A percentile compares a stretch with the other conserved stretches of the same genome.
These are phyloP conservation scores for Coprinopsis cinerea DNA, from an alignment of 768 basidiomycete species.

Conservation along the genomic window DNA sequence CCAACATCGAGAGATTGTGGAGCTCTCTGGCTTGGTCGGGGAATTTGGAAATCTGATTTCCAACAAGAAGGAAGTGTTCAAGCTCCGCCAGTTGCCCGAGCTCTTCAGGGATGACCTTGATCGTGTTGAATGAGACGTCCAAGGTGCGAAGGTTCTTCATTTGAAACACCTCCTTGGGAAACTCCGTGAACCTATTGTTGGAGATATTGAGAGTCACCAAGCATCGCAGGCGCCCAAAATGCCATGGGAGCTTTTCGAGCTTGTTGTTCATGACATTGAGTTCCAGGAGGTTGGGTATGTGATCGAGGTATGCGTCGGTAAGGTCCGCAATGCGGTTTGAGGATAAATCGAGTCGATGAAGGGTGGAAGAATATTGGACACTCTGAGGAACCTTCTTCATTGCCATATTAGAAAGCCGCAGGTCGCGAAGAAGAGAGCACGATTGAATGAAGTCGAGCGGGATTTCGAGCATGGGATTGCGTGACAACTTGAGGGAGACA, in stretches of 20 bases:
- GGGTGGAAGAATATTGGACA: slow-evolving; percentile 64
- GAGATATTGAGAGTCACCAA: slow-evolving; percentile 86
- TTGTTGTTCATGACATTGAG: slow-evolving; percentile 89
- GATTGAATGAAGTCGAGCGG: slow-evolving; percentile 95
- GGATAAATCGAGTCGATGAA: slow-evolving; percentile 82
- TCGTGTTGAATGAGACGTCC: slow-evolving; percentile 92
- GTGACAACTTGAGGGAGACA: slow-evolving; percentile 78
- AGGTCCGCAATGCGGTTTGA: slow-evolving; percentile 89
- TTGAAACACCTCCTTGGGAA: slow-evolving; percentile 72
- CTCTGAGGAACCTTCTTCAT: slow-evolving; percentile 90
- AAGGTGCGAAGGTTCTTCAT: slow-evolving; percentile 75
- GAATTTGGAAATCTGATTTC: slow-evolving; percentile 72
- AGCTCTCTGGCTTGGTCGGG: slow-evolving; percentile 57
- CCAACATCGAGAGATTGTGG: slow-evolving; percentile 58
- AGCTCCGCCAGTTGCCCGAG: slow-evolving; percentile 66
- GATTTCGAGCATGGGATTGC: slow-evolving; percentile 94
- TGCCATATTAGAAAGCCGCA: slow-evolving; percentile 85
- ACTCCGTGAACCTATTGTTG: slow-evolving; percentile 82
- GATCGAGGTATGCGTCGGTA: slow-evolving; percentile 77
- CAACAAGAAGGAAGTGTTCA: slow-evolving; percentile 74
- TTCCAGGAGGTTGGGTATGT: slow-evolving; percentile 60
- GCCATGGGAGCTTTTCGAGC: slow-evolving; percentile 79
- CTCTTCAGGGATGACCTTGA: slow-evolving; percentile 73
- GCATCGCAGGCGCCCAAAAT: slow-evolving; percentile 67
- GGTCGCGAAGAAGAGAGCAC: slow-evolving; percentile 75